These are phyloP conservation scores for Fusarium burgessii DNA, from an alignment of 2,329 filamentous ascomycete species.

Conservation along the genomic window DNA sequence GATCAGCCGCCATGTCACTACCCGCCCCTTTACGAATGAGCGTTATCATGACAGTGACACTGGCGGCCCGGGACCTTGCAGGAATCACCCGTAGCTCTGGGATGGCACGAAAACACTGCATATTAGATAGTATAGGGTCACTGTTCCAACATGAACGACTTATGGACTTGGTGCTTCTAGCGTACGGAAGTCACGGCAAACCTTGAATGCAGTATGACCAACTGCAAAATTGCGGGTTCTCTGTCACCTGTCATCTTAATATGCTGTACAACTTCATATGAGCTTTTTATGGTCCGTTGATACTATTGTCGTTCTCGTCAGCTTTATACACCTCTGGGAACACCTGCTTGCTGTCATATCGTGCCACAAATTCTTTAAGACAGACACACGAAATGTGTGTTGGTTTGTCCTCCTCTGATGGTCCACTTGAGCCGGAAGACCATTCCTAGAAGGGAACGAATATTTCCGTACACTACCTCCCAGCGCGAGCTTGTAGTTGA, in stretches of 20 bases:
- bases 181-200: conserved; percentile 16
- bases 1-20: conserved; percentile 34
- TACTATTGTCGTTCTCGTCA: conserved; percentile 30
- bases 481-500: background rate
- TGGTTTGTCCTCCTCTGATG: conserved; percentile 5
- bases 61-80: conserved; percentile 36
- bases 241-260: conserved; percentile 4
- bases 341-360: background rate
- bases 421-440: conserved; percentile 20
- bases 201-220: conserved; percentile 19
- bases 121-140: background rate
- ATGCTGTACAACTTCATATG: conserved; percentile 16
- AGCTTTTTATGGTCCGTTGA: conserved; percentile 10
- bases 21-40: conserved; percentile 28
- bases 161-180: background rate
- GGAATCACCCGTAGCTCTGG: conserved; percentile 15
- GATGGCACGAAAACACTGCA: conserved; percentile 22
- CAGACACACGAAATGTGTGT: background rate
- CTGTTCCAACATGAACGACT: background rate
- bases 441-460: conserved; percentile 6
- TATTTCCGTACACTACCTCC: conserved; percentile 4
- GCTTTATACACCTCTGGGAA: background rate
- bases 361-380: conserved; percentile 13
- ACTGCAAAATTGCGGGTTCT: conserved; percentile 12
- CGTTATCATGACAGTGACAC: conserved; percentile 21